A percentile compares a stretch with the other conserved stretches of the same genome.
Evolutionary conservation across 371 early-diverging fungal genomes (phyloP).

Genomic region (Syncephalis fuscata): DNA sequence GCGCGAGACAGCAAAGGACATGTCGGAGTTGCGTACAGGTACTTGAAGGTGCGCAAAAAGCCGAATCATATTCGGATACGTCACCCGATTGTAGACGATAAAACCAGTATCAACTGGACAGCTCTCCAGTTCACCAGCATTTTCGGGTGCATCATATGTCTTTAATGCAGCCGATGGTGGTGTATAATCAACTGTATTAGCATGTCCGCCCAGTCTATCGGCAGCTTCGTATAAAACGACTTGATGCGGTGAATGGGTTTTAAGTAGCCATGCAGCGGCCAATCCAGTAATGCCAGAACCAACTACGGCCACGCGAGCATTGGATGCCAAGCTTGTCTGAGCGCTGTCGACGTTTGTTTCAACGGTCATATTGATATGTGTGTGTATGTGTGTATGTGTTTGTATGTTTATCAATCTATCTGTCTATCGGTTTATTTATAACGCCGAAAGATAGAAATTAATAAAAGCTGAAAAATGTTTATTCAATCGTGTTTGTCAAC

Average conservation of each 20-base stretch:
- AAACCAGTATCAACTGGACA: conserved; percentile 48
- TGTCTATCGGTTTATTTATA: too few relatives aligned
- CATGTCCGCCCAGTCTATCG: conserved; percentile 35
- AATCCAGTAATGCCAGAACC: conserved; percentile 16
- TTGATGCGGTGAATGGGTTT: conserved; percentile 12
- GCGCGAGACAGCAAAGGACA: conserved; percentile 36
- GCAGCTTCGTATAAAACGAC: conserved; percentile 31
- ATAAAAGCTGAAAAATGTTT: too few relatives aligned
- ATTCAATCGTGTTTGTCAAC: too few relatives aligned
- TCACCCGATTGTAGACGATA: conserved; percentile 37
- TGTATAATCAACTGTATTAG: conserved; percentile 31
- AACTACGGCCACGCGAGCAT: conserved; percentile 10
- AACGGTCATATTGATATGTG: too few relatives aligned
- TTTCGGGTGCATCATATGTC: background rate
- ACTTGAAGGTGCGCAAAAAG: conserved; percentile 23
- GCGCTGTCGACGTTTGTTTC: too few relatives aligned
- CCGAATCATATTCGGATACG: conserved; percentile 16
- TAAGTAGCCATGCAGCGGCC: conserved; percentile 29
- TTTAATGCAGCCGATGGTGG: conserved; percentile 6
- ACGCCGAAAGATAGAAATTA: too few relatives aligned
- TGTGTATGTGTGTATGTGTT: too few relatives aligned
- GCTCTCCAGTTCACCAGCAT: background rate
- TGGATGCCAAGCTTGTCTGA: too few relatives aligned
- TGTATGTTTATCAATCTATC: too few relatives aligned
- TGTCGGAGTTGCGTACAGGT: conserved; percentile 17